A percentile compares a stretch with the other conserved stretches of the same genome.
Conservation (phyloP, 2,329 filamentous ascomycete genomes). For the Penicillium sp. region DNA sequence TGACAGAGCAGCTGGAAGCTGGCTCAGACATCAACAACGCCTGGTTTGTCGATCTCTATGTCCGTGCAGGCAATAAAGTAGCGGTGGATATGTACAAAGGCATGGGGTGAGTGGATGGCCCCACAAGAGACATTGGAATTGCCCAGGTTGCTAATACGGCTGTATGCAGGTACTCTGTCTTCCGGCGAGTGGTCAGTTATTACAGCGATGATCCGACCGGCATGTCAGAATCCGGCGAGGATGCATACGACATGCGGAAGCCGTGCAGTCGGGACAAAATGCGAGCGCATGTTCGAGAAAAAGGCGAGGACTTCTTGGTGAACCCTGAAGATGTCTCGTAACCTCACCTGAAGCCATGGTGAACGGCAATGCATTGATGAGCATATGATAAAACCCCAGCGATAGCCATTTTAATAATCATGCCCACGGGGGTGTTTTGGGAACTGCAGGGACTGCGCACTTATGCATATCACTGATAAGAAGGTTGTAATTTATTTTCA, state of each 20-base stretch:
- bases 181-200: constrained; percentile 82
- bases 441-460: too few species aligned
- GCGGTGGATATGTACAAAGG: constrained; percentile 86
- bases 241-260: constrained; percentile 97
- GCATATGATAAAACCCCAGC: not conserved
- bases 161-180: constrained; percentile 66
- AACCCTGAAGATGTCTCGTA: constrained; percentile 71
- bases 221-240: constrained; percentile 61
- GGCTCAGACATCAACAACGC: constrained; percentile 76
- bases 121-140: not conserved
- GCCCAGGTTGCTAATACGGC: constrained; percentile 5
- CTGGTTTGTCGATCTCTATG: constrained; percentile 96
- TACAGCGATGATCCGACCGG: constrained; percentile 80
- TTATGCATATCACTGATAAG: not conserved
- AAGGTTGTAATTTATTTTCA: too few species aligned
- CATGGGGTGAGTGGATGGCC: constrained; percentile 62
- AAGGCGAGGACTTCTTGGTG: constrained; percentile 77
- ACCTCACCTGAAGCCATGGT: too few species aligned
- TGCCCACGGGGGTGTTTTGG: too few species aligned
- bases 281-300: constrained; percentile 70
- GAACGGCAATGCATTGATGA: not conserved
- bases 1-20: constrained; percentile 78
- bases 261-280: constrained; percentile 76
- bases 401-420: too few species aligned
- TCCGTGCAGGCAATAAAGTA: constrained; percentile 80